Evolutionary conservation across 208 protist species (phyloP).

Genomic region (Trichomonas gallinae): DNA sequence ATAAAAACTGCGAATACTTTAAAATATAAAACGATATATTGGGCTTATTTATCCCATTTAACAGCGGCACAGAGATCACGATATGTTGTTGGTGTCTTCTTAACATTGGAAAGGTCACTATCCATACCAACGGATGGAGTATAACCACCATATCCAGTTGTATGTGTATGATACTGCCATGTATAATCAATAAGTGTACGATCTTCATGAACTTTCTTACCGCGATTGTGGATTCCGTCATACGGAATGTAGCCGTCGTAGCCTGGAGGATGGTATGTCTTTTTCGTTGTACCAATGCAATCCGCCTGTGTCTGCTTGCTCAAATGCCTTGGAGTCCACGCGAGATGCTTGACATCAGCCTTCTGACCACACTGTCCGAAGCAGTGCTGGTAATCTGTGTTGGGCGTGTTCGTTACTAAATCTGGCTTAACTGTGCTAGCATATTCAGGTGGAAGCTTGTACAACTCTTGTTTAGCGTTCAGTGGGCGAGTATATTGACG

Average conservation of each 20-base stretch:
- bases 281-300: background rate
- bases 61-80: conserved; percentile 3
- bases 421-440: background rate
- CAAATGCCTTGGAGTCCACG: background rate
- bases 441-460: background rate
- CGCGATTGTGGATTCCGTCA: background rate
- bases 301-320: background rate
- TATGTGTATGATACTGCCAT: background rate
- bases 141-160: background rate
- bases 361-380: background rate
- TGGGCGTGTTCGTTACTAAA: background rate
- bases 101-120: background rate
- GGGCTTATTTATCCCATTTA: background rate
- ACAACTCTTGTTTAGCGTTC: background rate
- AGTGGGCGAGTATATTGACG: background rate
- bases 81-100: background rate
- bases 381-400: background rate
- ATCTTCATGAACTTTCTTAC: background rate
- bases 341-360: background rate
- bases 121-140: background rate
- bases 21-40: background rate
- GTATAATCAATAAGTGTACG: background rate
- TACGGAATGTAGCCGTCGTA: background rate
- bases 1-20: background rate
- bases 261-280: background rate